Evolutionary conservation across 441 rosid genomes (phyloP), one percentile per base, ranked within the genome.

Genomic region (Euphorbia schlechtendalii): DNA sequence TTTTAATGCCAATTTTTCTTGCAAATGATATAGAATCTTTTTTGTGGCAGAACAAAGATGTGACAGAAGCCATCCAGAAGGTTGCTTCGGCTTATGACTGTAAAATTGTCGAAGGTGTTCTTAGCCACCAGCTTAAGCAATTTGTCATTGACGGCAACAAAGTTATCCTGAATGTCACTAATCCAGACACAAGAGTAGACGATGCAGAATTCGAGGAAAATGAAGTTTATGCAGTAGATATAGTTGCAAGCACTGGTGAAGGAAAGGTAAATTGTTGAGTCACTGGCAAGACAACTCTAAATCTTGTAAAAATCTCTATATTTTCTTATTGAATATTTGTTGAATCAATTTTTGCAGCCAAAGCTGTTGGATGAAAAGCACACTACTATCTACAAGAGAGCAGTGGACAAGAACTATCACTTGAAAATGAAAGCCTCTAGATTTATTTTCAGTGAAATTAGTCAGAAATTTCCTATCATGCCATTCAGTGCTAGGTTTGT

Each of bases 71-170:
- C 25, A 84, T 93, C 64, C 96, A 93, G 81, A 90, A 90, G 73
- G 97, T 93, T 58, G 99, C 97, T 60, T 85, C 82, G 56, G 96
- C 97, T 63, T 88, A 87, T 74, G 96, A 90, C 74, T 93, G 99
- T 84, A 93, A 89, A 75, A 87, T 93, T 73, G 97, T 88, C 53
- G 99, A 93, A 72, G 99, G 97, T n/a, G 97, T 93, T 67, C 91
- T 90, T 34, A 86, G 96, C 65, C 99, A 93, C 73, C 97, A 90
- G 70, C 73, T 93, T 78, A 90, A 88, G 82, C 93, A 90, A 72
- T 84, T 80, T 69, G 82, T 86, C 69, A 90, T 90, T 17, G 97
- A 93, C 76, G 99, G 97, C 46, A 83, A 78, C 80, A 93, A 93
- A 79, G 91, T 82, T 59, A 61, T 93, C 51, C 53, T 93, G 15